Evolutionary conservation across 139 green algal species (phyloP).

Genomic region (Picochlorum sp.): DNA sequence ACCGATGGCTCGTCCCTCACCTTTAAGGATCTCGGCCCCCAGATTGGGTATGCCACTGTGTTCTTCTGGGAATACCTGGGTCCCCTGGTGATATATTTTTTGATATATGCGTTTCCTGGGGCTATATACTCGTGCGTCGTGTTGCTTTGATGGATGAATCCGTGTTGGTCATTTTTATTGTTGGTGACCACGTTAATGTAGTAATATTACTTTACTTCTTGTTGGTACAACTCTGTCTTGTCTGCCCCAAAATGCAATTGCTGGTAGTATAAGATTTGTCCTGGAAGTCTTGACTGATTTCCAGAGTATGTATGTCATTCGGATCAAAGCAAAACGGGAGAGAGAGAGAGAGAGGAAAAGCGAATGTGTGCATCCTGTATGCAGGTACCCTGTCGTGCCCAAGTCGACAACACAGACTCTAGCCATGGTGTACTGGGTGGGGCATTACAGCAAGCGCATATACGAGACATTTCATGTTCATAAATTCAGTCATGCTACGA

Average conservation of each 20-base stretch:
- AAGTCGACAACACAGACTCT: slow-evolving; percentile 56
- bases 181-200: neutral
- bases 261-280: no score
- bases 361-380: neutral
- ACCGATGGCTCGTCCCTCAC: slow-evolving; percentile 37
- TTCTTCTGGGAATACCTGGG: slow-evolving; percentile 99
- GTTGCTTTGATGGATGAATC: slow-evolving; percentile 7
- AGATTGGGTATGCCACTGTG: slow-evolving; percentile 88
- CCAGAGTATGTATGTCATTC: no score
- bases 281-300: no score
- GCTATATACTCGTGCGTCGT: slow-evolving; percentile 55
- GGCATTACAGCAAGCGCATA: slow-evolving; percentile 95
- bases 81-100: slow-evolving; percentile 81
- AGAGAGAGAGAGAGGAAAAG: no score
- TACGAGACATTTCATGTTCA: slow-evolving; percentile 92
- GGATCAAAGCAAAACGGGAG: no score
- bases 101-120: slow-evolving; percentile 80
- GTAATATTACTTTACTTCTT: neutral
- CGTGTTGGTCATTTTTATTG: neutral
- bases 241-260: no score
- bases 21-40: slow-evolving; percentile 91
- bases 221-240: neutral
- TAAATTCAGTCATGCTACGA: slow-evolving; percentile 86
- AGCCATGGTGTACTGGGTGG: slow-evolving; percentile 78
- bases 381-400: neutral